These are phyloP conservation scores for Arthrobotrys iridis DNA, from an alignment of 2,329 filamentous ascomycete genomes.

Conservation along the genomic window DNA sequence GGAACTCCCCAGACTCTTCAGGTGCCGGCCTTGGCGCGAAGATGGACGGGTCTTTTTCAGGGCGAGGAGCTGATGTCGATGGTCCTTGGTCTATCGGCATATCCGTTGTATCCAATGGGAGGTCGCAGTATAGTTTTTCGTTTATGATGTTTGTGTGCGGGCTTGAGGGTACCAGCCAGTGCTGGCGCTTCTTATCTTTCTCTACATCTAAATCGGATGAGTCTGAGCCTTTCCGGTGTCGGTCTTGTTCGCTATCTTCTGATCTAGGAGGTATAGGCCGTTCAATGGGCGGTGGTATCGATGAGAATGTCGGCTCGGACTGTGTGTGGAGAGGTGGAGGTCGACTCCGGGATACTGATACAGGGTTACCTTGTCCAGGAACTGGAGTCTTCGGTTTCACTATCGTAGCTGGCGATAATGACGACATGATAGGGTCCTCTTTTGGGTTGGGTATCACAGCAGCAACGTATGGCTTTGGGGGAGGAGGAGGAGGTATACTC, in stretches of 20 bases:
- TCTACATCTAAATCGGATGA: slow-evolving; percentile 43
- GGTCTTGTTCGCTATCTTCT: slow-evolving; percentile 26
- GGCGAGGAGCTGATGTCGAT: slow-evolving; percentile 31
- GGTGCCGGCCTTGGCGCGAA: slow-evolving; percentile 49
- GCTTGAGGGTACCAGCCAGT: slow-evolving; percentile 46
- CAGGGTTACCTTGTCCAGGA: slow-evolving; percentile 40
- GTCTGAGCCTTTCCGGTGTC: slow-evolving; percentile 34
- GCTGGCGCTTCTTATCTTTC: slow-evolving; percentile 50
- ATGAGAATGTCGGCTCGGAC: slow-evolving; percentile 23
- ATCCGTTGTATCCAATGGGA: slow-evolving; percentile 43
- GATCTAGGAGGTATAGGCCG: slow-evolving; percentile 29
- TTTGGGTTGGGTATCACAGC: slow-evolving; percentile 46
- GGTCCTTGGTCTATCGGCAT: slow-evolving; percentile 43
- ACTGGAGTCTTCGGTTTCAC: slow-evolving; percentile 44
- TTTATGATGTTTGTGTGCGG: slow-evolving; percentile 50
- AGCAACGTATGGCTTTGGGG: slow-evolving; percentile 41
- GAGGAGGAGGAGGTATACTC: slow-evolving; percentile 50
- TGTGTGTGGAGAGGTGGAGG: slow-evolving; percentile 46
- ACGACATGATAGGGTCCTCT: slow-evolving; percentile 52
- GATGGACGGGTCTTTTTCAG: slow-evolving; percentile 45
- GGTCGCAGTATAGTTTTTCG: slow-evolving; percentile 48
- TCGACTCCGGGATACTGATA: slow-evolving; percentile 27
- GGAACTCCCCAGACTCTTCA: slow-evolving; percentile 39
- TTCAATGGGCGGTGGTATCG: slow-evolving; percentile 33
- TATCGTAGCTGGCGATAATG: slow-evolving; percentile 48